Conservation (phyloP, 441 rosid genomes). For the Flueggea neowawraea region DNA sequence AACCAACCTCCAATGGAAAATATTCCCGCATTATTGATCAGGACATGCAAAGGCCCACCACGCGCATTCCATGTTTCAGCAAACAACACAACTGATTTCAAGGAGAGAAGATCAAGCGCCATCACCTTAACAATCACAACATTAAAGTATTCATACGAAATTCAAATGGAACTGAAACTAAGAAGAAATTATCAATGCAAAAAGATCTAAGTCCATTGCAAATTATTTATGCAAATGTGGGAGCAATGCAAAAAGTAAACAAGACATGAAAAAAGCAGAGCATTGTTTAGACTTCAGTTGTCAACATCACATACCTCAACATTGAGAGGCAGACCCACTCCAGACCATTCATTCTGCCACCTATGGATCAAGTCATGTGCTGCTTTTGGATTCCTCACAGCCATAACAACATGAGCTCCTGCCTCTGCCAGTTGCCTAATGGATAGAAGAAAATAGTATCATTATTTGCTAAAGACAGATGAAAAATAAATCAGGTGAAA, state of each 20-base stretch:
- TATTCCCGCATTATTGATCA: constrained; percentile 92
- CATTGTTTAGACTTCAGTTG: neutral
- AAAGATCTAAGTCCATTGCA: no score
- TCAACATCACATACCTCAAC: constrained; percentile 47
- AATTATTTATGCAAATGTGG: no score
- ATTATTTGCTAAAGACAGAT: neutral
- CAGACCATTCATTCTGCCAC: constrained; percentile 83
- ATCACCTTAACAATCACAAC: constrained; percentile 52
- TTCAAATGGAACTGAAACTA: constrained; percentile 5
- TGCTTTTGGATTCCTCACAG: constrained; percentile 79
- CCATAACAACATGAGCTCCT: constrained; percentile 99
- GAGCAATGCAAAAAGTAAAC: neutral
- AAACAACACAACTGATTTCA: constrained; percentile 77
- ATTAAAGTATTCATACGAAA: constrained; percentile 9
- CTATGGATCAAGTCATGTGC: constrained; percentile 72
- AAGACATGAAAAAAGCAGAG: neutral
- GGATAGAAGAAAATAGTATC: neutral
- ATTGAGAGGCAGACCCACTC: constrained; percentile 72
- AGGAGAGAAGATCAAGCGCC: constrained; percentile 95
- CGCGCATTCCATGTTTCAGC: constrained; percentile 82
- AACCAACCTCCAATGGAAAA: constrained; percentile 96
- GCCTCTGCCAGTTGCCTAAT: constrained; percentile 88
- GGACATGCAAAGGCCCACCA: constrained; percentile 79
- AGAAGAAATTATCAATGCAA: neutral
- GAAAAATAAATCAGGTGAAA: no score